Evolutionary conservation across 139 green algal genomes (phyloP), one percentile per base, ranked within the genome.

Genomic region (Dunaliella primolecta): DNA sequence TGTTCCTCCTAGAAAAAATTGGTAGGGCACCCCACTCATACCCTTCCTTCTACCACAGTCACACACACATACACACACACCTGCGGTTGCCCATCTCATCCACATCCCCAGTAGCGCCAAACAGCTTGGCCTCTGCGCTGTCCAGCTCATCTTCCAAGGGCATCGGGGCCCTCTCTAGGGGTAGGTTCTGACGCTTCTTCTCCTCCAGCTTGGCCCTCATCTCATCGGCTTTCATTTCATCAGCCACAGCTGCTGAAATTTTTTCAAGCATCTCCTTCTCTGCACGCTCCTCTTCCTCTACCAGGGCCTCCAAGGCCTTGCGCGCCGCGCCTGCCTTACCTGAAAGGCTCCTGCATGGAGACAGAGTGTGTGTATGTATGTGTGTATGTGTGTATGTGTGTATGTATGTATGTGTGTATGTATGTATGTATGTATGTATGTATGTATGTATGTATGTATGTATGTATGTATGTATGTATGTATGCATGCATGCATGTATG

Each of bases 301-400:
- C 75, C 56, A 92, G 64, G 79, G 93, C 89, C 2, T 86, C 84
- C 29, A 98, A 86, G 31, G 92, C 91, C 81, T 93, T 93, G 25
- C 87, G 85, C 24, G 96, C 96, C 20, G 90, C 90, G 15, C 93
- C 96, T 1, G 94, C 88, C 86, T 97, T 97, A 37, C 96, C 96
- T 0, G 93, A 94, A 55, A 98, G 86, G 20, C 33, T 57, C 31
- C 87, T 91, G 81, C 56, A 72, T 77, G 27, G 15, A 77, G 3
- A 32, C 25, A 77, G 46, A 7, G 46, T 0, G 30, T 0, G 83
- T 64, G 46, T 32, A 55, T 35, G 35, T n/a, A 1, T 72, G 79
- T 25, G 79, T 75, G 35, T 33, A 36, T 83, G 27, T 83, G 79
- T 33, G 36, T 74, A 72, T 55, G 36, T 37, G 46, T 64, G 46